Conservation (phyloP, 371 early-diverging fungal species). For the Mucor sp. region DNA sequence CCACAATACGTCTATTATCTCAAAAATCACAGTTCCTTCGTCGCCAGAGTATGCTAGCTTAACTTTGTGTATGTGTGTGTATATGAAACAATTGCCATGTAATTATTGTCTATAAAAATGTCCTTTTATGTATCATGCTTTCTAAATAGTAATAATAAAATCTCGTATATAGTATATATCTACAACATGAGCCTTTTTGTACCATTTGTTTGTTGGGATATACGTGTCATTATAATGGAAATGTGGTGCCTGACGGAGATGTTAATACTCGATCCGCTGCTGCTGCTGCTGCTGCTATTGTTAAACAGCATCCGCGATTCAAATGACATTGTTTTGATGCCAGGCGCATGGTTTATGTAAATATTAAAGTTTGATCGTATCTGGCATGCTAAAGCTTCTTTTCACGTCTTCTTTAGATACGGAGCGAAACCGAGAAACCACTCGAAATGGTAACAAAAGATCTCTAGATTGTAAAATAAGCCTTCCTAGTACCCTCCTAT, state of each 20-base stretch:
- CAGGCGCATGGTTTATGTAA: not conserved
- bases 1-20: conserved; percentile 16
- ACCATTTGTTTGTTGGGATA: too few species aligned
- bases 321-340: not conserved
- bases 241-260: not conserved
- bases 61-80: not conserved
- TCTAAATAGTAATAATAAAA: not conserved
- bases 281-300: not conserved
- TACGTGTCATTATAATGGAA: not conserved
- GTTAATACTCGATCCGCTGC: not conserved
- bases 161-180: not conserved
- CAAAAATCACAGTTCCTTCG: conserved; percentile 29
- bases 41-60: conserved; percentile 19
- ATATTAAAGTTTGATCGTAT: not conserved
- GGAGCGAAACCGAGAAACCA: not conserved
- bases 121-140: not conserved
- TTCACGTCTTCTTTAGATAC: not conserved
- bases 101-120: not conserved
- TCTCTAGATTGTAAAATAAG: not conserved
- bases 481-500: not conserved
- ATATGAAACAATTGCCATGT: not conserved
- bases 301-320: not conserved
- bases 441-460: too few species aligned
- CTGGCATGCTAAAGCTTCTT: not conserved
- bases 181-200: not conserved